phyloP scores from a whole-genome alignment of 768 basidiomycete genomes.

The Rubroboletus satanas region DNA sequence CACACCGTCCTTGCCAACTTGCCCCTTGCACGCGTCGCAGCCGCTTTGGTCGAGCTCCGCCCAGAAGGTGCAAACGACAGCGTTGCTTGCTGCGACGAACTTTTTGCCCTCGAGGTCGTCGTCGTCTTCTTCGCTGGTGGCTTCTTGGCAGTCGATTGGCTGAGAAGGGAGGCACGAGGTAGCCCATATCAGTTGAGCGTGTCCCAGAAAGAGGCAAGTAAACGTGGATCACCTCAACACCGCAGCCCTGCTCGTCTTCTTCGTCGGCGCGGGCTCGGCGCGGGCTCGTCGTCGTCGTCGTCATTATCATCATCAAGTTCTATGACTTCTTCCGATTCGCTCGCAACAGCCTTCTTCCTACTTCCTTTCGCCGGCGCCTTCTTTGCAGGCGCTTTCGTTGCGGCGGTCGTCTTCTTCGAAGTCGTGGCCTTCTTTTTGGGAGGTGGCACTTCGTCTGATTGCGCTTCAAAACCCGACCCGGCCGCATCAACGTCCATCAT shows the following conservation, averaged over 20 bases:
- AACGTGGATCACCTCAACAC: conserved; percentile 52
- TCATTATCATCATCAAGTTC: conserved; percentile 57
- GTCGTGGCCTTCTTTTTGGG: conserved; percentile 41
- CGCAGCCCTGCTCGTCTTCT: conserved; percentile 61
- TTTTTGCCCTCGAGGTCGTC: conserved; percentile 33
- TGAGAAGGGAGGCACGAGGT: conserved; percentile 2
- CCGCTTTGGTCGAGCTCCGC: conserved; percentile 55
- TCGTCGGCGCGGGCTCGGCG: conserved; percentile 38
- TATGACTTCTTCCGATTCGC: conserved; percentile 48
- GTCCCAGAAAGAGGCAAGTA: conserved; percentile 19
- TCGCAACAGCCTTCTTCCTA: conserved; percentile 52
- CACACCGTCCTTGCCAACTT: conserved; percentile 51
- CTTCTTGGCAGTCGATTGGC: conserved; percentile 46
- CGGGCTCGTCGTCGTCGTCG: conserved; percentile 45
- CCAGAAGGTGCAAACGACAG: conserved; percentile 62
- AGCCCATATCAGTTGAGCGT: conserved; percentile 18
- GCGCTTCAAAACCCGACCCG: conserved; percentile 48
- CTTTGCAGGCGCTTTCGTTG: conserved; percentile 37
- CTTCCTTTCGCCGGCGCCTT: conserved; percentile 48
- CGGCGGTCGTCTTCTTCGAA: conserved; percentile 24
- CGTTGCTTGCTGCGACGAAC: conserved; percentile 38
- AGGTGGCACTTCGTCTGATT: conserved; percentile 41
- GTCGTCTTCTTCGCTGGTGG: conserved; percentile 47
- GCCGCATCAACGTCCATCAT: conserved; percentile 65
- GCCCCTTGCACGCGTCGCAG: conserved; percentile 63